These are phyloP conservation scores for Eucalyptus cladocalyx DNA, from an alignment of 345 rosid genomes.

Conservation along the genomic window DNA sequence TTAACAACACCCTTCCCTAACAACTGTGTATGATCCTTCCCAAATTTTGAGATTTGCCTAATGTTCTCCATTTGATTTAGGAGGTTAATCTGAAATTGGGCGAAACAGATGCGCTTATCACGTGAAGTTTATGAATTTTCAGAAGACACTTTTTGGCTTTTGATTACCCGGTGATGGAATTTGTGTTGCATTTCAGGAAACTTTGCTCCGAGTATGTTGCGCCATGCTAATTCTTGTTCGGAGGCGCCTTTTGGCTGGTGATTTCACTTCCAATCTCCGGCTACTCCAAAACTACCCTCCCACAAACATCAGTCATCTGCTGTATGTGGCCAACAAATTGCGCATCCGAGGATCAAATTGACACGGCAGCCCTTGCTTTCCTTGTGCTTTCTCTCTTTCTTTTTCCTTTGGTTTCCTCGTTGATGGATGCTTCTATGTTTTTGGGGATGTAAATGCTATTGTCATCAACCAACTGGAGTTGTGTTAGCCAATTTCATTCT, in stretches of 20 bases:
- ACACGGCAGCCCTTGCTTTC: neutral
- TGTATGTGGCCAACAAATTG: conserved; percentile 87
- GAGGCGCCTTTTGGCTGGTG: conserved; percentile 78
- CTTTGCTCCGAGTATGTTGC: conserved; percentile 83
- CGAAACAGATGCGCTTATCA: neutral
- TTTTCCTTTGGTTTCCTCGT: neutral
- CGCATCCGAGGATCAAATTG: conserved; percentile 2
- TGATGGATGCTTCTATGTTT: neutral
- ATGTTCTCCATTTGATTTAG: neutral
- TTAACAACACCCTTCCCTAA: neutral
- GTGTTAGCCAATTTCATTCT: neutral
- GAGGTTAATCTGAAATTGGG: neutral
- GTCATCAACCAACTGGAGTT: neutral
- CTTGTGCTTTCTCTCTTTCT: neutral
- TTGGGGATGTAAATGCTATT: neutral
- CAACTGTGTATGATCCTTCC: neutral
- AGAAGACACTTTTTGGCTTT: neutral
- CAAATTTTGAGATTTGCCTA: neutral
- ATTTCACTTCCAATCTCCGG: conserved; percentile 74
- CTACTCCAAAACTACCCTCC: conserved; percentile 77
- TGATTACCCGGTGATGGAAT: neutral
- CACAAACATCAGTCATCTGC: conserved; percentile 72
- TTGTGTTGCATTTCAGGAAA: conserved; percentile 46
- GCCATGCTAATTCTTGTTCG: conserved; percentile 88
- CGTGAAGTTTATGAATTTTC: neutral